Base-by-base conservation (phyloP, 352 stramenopile species). In the Pythium dissotocum region DNA sequence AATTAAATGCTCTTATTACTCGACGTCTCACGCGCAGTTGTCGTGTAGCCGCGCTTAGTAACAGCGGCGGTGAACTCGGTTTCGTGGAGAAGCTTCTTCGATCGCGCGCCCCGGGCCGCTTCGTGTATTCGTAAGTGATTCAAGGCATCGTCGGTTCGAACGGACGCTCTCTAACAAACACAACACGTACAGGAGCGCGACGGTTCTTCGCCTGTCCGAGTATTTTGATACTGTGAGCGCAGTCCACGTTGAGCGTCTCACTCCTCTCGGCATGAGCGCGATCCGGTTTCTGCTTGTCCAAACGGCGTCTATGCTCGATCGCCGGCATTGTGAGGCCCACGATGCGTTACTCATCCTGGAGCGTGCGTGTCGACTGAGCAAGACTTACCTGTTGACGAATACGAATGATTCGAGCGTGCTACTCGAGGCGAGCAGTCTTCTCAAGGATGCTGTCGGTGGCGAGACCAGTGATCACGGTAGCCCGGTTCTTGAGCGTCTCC, bases 271-370 rank as follows among this genome's bases (percentile, higher is more conserved):
- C 2, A 67, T 76, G 46, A 21, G 53, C 30, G 60, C 68, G 9
- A 63, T 78, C 30, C 59, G 69, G 16, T 69, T 69, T 54, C 53
- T 78, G 1, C 28, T 76, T 2, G 14, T 33, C 4, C 69, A 78
- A 58, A 35, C 65, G 14, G 58, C 63, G 13, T 36, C 63, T 6
- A 61, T 67, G 62, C 16, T 67, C 6, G 6, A 52, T 32, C 46
- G 32, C 49, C 28, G 68, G 21, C 42, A 59, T 52, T 63, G 58
- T 36, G 58, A 73, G 28, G 53, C 54, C 28, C 57, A 73, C 21
- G 59, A 33, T 24, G 55, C 59, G 1, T 36, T 75, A 12, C 18
- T 55, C n/a, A 53, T 76, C 13, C 13, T 78, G 9, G 63, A 70
- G 28, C 51, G 48, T 18, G 48, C 54, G 10, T 38, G 26, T 4